Conservation (phyloP, 1,139 yeast genomes). For the Pichia sp. region DNA sequence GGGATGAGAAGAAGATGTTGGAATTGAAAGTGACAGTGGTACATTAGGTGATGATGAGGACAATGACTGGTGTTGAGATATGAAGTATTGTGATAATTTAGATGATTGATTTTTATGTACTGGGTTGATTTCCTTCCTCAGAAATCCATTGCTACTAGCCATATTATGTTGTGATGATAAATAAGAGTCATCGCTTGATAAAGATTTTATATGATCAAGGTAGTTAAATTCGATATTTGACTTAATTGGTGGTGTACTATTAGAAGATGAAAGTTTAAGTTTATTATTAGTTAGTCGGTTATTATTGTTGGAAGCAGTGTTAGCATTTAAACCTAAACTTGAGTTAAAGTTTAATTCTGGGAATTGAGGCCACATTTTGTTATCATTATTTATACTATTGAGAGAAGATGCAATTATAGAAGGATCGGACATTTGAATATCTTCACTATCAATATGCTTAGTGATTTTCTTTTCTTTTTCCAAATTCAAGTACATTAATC, state of each 20-base stretch:
- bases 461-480: slow-evolving; percentile 20
- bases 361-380: slow-evolving; percentile 26
- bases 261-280: background rate
- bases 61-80: slow-evolving; percentile 4
- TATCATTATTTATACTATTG: background rate
- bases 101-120: slow-evolving; percentile 20
- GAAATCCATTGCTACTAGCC: slow-evolving; percentile 11
- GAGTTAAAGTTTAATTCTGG: slow-evolving; percentile 25
- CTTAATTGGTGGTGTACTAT: slow-evolving; percentile 30
- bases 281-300: background rate
- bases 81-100: slow-evolving; percentile 25
- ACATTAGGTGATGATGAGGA: background rate
- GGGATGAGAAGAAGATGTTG: background rate
- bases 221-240: slow-evolving; percentile 53
- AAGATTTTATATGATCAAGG: slow-evolving; percentile 51
- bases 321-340: background rate
- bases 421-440: background rate
- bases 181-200: slow-evolving; percentile 14
- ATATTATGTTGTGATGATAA: slow-evolving; percentile 10
- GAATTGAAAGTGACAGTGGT: background rate
- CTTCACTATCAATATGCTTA: background rate
- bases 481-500: slow-evolving; percentile 64
- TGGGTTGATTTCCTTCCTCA: slow-evolving; percentile 22
- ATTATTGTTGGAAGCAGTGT: background rate
- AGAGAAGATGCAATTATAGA: background rate